Percentiles rank a stretch among this genome's conserved stretches.
phyloP scores from a whole-genome alignment of 2,329 filamentous ascomycete genomes.

The Colletotrichum brevisporum region DNA sequence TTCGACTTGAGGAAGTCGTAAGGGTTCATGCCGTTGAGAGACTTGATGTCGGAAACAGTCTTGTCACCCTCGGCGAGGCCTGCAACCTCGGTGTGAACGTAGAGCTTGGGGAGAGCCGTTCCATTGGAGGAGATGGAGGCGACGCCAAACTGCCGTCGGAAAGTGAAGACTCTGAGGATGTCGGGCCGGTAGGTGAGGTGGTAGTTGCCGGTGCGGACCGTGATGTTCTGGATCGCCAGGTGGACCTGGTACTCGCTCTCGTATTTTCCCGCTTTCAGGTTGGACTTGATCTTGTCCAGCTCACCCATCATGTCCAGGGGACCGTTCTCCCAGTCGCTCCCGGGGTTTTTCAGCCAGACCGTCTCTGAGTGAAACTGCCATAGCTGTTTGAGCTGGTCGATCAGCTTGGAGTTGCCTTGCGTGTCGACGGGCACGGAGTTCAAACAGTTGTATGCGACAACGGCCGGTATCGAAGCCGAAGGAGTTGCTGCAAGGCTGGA shows the following conservation, averaged over 20 bases:
- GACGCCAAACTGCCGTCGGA: neutral
- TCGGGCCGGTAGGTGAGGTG: slow-evolving; percentile 2
- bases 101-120: slow-evolving; percentile 13
- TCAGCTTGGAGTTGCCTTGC: neutral
- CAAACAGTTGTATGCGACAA: slow-evolving; percentile 5
- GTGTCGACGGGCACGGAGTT: slow-evolving; percentile 8
- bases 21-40: slow-evolving; percentile 11
- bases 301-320: slow-evolving; percentile 9
- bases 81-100: neutral
- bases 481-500: neutral
- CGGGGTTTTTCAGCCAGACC: slow-evolving; percentile 9
- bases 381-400: slow-evolving; percentile 10
- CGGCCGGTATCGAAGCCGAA: no score
- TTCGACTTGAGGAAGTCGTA: slow-evolving; percentile 15
- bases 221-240: slow-evolving; percentile 19
- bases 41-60: slow-evolving; percentile 11
- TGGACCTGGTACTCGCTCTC: neutral
- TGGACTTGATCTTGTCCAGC: slow-evolving; percentile 8
- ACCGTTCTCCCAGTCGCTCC: slow-evolving; percentile 15
- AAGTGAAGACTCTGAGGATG: slow-evolving; percentile 4
- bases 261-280: neutral
- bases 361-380: slow-evolving; percentile 9
- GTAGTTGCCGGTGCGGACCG: slow-evolving; percentile 10
- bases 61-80: neutral
- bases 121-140: no score